phyloP scores from a whole-genome alignment of 2,329 filamentous ascomycete genomes.

The Fusarium sulawesiense region DNA sequence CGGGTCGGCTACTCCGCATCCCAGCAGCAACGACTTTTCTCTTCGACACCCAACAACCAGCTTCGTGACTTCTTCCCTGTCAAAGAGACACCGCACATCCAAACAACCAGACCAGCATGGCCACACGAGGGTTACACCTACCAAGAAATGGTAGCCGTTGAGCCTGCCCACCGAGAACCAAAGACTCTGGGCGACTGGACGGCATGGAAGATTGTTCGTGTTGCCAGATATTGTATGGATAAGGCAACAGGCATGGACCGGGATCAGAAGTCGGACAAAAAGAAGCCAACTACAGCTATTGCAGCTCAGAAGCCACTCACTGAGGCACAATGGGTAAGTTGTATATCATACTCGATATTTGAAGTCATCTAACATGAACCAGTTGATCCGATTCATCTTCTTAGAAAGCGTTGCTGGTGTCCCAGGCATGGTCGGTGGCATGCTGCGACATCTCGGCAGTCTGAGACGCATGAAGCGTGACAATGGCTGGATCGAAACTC shows the following conservation, averaged over 20 bases:
- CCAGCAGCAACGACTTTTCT: slow-evolving; percentile 55
- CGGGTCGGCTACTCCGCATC: slow-evolving; percentile 28
- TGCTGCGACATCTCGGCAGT: slow-evolving; percentile 88
- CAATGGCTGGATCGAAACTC: slow-evolving; percentile 95
- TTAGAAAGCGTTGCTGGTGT: slow-evolving; percentile 95
- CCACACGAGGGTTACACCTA: slow-evolving; percentile 79
- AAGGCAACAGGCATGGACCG: slow-evolving; percentile 78
- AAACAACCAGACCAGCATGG: slow-evolving; percentile 74
- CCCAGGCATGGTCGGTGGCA: slow-evolving; percentile 95
- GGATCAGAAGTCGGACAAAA: slow-evolving; percentile 74
- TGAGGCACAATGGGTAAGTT: slow-evolving; percentile 81
- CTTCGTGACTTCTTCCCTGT: slow-evolving; percentile 72
- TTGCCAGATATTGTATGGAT: slow-evolving; percentile 85
- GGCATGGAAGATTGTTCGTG: slow-evolving; percentile 80
- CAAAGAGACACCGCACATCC: slow-evolving; percentile 70
- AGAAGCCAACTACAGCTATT: slow-evolving; percentile 66
- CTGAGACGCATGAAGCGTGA: slow-evolving; percentile 88
- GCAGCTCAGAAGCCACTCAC: slow-evolving; percentile 72
- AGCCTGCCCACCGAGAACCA: slow-evolving; percentile 80
- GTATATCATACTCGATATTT: not conserved
- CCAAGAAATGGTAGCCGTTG: slow-evolving; percentile 80
- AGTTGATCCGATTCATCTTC: slow-evolving; percentile 87
- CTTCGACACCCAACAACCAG: slow-evolving; percentile 58
- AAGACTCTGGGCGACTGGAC: slow-evolving; percentile 79
- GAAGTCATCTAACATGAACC: slow-evolving; percentile 23